Conservation (phyloP, 192 early-diverging fungal genomes). For the Mortierella claussenii region DNA sequence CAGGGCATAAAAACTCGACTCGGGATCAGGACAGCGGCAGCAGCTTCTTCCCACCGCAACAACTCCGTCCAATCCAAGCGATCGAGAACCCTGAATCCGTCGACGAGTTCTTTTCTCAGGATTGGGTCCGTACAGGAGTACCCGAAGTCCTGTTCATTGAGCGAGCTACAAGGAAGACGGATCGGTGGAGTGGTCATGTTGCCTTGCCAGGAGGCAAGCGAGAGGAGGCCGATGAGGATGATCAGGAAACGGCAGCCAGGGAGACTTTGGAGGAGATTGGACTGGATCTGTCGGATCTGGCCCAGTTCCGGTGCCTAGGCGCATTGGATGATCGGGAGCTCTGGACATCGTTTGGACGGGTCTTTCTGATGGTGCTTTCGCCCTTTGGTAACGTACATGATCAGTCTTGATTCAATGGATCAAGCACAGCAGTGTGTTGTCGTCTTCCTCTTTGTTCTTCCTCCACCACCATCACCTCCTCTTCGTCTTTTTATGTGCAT, state of each 20-base stretch:
- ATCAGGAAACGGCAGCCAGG: constrained; percentile 55
- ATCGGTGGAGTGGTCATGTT: constrained; percentile 61
- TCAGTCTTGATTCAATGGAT: constrained; percentile 1
- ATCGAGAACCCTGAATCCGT: constrained; percentile 49
- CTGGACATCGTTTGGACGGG: constrained; percentile 55
- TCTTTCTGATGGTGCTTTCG: constrained; percentile 57
- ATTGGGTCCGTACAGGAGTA: constrained; percentile 49
- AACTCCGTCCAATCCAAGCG: constrained; percentile 42
- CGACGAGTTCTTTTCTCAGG: constrained; percentile 53
- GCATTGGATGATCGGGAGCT: constrained; percentile 58
- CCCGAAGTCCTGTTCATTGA: constrained; percentile 59
- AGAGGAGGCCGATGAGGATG: constrained; percentile 50
- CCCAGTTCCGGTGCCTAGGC: constrained; percentile 48
- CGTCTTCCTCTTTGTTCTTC: not conserved
- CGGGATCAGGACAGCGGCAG: not conserved
- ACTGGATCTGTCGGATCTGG: constrained; percentile 50
- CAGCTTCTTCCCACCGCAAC: not conserved
- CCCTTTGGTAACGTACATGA: constrained; percentile 46
- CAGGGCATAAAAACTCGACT: too few relatives aligned
- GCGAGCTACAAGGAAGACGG: constrained; percentile 55
- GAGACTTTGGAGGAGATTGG: constrained; percentile 57
- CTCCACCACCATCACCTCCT: not conserved
- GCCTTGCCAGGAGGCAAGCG: constrained; percentile 58
- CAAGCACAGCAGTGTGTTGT: too few relatives aligned
- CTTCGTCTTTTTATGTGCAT: not conserved